Evolutionary conservation across 2,329 filamentous ascomycete species (phyloP), one percentile per base, ranked within the genome.

Genomic region (Hirsutella rhossiliensis): DNA sequence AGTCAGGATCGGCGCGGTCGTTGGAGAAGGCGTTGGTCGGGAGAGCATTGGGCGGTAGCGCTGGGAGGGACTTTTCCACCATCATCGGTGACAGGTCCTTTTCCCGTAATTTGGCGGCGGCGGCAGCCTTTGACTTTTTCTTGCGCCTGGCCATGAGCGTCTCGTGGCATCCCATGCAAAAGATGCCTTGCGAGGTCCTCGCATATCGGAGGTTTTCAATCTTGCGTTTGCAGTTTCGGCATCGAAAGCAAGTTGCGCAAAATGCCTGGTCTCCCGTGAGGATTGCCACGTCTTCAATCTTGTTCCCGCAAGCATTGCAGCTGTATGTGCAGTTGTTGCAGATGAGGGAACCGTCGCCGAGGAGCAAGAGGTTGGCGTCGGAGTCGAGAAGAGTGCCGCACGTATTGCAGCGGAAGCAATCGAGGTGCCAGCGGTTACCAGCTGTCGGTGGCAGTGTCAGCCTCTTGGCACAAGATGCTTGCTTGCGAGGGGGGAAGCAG

Each of bases 321-420:
- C 89, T 96, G 65, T 98, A 98, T 43, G 92, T 97, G 70, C 92
- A 98, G 66, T 96, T 95, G 70, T 95, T 97, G 75, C 92, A 98
- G 55, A 98, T 97, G 52, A 98, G 79, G 17, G 90, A 97, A 52
- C 92, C 92, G 68, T 98, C 92, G 62, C 92, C 92, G 50, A 98
- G 85, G 23, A 98, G 83, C 42, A 98, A 81, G 41, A 98, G 82
- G 66, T 97, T 97, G 56, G 92, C 92, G 61, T 98, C 90, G 49
- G 92, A 97, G 69, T 98, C 92, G 67, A 98, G 87, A 46, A 96
- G 80, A 48, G 89, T 96, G 58, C 81, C 80, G 72, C 90, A 98
- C 45, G 86, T 94, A 64, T 95, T 92, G 75, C 90, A 97, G 61
- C 89, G 84, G 69, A 98, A 98, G 72, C 92, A 98, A 69, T 96